Base-by-base conservation (phyloP, 1,284 basidiomycete genomes). In the Ceratobasidium sp. region DNA sequence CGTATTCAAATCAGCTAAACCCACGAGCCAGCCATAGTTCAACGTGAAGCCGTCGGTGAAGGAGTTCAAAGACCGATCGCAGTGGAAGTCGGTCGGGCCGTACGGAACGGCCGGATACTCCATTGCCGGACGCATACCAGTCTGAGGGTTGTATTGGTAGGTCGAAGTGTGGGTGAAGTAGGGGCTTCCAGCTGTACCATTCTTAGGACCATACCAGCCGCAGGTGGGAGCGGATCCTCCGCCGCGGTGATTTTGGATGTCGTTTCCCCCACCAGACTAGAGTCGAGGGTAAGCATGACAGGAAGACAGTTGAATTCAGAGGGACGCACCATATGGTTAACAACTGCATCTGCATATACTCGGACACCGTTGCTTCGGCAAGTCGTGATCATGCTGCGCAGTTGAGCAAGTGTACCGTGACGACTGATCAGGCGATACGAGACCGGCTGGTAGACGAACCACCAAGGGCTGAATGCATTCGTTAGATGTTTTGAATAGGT, bases 91-190 rank as follows among this genome's bases (percentile, higher is more conserved):
- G 59, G 71, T 74, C 44, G 71, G 71, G 46, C 59, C 40, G 48
- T 74, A 74, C 44, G 71, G 71, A 38, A 74, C 71, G 54, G 71
- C 71, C 17, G 71, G 71, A 26, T 74, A 74, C 48, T 74, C 71
- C 71, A 74, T 64, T 28, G 71, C 71, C 71, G 71, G 71, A 23
- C 71, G 71, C 71, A 74, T 26, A 4, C 71, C 71, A n/a, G 71
- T 74, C 46, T 64, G 59, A 46, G 61, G 28, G 33, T 74, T 74
- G 28, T 74, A 74, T 38, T 74, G 71, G 33, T 74, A 74, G n/a
- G 71, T 74, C n/a, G 71, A 74, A 7, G 71, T 74, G 50, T 74
- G 71, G 28, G 71, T 74, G 54, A 74, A 74, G 71, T 64, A 74
- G 13, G 71, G 71, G 71, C 71, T 74, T 3, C 71, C 71, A 26